These are phyloP conservation scores for Saccharomyces hybrid DNA, from an alignment of 1,139 yeast species.

Conservation along the genomic window DNA sequence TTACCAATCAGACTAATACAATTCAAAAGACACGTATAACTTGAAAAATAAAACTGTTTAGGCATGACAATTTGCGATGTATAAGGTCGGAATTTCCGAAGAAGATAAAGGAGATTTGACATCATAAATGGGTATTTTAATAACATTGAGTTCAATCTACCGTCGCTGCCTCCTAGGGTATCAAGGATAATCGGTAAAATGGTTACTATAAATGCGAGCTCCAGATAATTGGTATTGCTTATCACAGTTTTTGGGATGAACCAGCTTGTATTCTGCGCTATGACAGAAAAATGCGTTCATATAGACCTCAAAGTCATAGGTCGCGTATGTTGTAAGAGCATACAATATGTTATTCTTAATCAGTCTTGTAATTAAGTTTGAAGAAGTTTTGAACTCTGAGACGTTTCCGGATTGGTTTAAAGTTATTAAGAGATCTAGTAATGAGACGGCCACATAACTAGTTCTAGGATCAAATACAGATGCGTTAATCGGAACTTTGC, in stretches of 20 bases:
- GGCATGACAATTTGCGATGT: constrained; percentile 5
- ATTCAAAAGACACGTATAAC: constrained; percentile 15
- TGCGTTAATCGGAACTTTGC: constrained; percentile 16
- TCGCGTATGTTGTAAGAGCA: constrained; percentile 19
- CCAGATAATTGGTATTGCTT: constrained; percentile 8
- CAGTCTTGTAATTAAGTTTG: constrained; percentile 17
- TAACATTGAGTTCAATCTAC: constrained; percentile 8
- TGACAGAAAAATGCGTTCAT: constrained; percentile 12
- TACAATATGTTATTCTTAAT: constrained; percentile 18
- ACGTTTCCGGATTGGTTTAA: constrained; percentile 30
- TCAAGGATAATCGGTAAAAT: constrained; percentile 10
- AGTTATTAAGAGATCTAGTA: constrained; percentile 27
- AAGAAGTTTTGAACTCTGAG: constrained; percentile 21
- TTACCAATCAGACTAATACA: constrained; percentile 21
- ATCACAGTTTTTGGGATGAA: constrained; percentile 6
- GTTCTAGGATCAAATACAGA: constrained; percentile 17
- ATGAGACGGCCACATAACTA: constrained; percentile 14
- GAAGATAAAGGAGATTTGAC: constrained; percentile 13
- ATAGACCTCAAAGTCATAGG: constrained; percentile 21
- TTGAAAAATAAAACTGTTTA: constrained; percentile 7
- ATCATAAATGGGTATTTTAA: constrained; percentile 11
- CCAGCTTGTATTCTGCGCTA: constrained; percentile 7
- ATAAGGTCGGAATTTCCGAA: constrained; percentile 7
- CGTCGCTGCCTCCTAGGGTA: constrained; percentile 6
- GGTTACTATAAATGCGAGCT: constrained; percentile 9